These are phyloP conservation scores for rapeseed (Brassica napus) DNA, from an alignment of 345 rosid genomes.

Conservation along the genomic window DNA sequence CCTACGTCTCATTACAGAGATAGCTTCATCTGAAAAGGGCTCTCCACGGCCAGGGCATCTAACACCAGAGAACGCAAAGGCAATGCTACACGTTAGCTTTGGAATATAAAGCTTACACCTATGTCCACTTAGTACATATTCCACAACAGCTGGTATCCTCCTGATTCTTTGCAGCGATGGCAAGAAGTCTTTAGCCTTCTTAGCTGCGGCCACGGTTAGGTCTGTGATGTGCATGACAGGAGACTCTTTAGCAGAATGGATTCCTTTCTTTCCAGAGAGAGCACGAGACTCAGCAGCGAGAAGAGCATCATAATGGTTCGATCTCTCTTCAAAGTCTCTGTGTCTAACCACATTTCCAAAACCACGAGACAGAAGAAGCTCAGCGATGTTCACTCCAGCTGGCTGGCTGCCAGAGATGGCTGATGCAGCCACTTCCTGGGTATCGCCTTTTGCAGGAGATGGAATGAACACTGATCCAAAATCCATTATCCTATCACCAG, in stretches of 20 bases:
- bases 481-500: slow-evolving; percentile 78
- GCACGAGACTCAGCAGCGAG: slow-evolving; percentile 95
- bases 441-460: slow-evolving; percentile 65
- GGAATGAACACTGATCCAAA: slow-evolving; percentile 85
- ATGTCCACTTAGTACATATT: slow-evolving; percentile 97
- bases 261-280: slow-evolving; percentile 69
- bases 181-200: slow-evolving; percentile 88
- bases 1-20: slow-evolving; percentile 85
- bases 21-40: slow-evolving; percentile 90
- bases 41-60: slow-evolving; percentile 96
- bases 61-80: slow-evolving; percentile 95
- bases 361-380: slow-evolving; percentile 80
- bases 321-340: slow-evolving; percentile 96
- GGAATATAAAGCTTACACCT: slow-evolving; percentile 93
- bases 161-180: slow-evolving; percentile 75
- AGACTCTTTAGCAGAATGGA: slow-evolving; percentile 78
- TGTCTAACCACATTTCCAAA: slow-evolving; percentile 76
- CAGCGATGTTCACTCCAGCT: slow-evolving; percentile 76
- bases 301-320: slow-evolving; percentile 87
- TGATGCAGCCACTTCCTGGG: slow-evolving; percentile 52
- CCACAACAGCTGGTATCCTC: slow-evolving; percentile 85
- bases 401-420: slow-evolving; percentile 48
- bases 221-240: slow-evolving; percentile 80
- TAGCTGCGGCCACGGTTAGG: slow-evolving; percentile 65
- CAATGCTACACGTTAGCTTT: slow-evolving; percentile 89